Base-by-base conservation (phyloP, 2,329 filamentous ascomycete genomes). In the Cladophialophora yegresii region DNA sequence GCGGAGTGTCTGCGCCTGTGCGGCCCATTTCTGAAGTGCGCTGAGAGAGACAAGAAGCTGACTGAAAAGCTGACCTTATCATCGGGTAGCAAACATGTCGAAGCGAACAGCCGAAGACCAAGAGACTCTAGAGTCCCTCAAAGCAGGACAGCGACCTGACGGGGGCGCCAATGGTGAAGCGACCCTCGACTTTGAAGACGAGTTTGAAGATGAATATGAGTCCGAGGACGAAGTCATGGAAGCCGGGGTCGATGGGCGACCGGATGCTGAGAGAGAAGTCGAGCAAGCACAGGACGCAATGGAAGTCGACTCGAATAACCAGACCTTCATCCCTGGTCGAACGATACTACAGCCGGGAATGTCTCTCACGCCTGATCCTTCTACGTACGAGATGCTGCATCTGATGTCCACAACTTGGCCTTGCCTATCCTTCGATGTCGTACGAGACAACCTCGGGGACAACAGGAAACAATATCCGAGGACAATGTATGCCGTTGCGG, bases 311-410 rank as follows among this genome's bases (percentile, higher is more conserved):
- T 67, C 67, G n/a, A 71, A 69, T 20, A 90, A 93, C 74, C 89
- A 90, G 76, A 96, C 92, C 47, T 99, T 98, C 78, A 97, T 99
- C 73, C 92, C 96, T 70, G 95, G 95, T 69, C 87, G 95, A 73
- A 92, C 92, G 77, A 93, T 95, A 80, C 85, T 98, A 68, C 91
- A 92, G 69, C 88, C 92, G 12, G 93, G 92, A 72, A 92, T 98
- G 82, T 93, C 92, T 4, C 85, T 99, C 62, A 87, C 92, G 3
- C 93, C 95, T 13, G 95, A 99, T 78, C 84, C 91, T 64, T 91
- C 90, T n/a, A 93, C 93, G 5, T 99, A 99, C 81, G 90, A 97
- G 76, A 96, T 99, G 92, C 87, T 99, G 65, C 95, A 99, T 82
- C 92, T 87, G 67, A 85, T 99, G 69, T 95, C 90, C 77, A 93